phyloP scores from a whole-genome alignment of 2,329 filamentous ascomycete genomes.

The Aspergillus floridensis region DNA sequence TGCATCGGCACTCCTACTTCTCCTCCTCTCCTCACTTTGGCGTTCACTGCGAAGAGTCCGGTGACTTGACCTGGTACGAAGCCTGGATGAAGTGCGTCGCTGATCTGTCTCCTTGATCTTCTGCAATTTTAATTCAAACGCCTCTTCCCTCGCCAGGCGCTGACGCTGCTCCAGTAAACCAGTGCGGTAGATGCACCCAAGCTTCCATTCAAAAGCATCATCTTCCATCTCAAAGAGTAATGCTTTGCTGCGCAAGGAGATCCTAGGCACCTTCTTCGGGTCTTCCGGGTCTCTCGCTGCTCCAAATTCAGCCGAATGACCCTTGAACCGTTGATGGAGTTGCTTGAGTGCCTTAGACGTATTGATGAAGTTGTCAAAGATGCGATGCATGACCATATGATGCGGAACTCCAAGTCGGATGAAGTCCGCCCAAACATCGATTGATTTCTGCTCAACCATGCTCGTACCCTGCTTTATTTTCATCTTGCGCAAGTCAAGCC shows the following conservation, averaged over 20 bases:
- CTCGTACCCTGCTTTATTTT: conserved; percentile 64
- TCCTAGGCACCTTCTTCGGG: conserved; percentile 80
- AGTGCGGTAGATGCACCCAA: conserved; percentile 88
- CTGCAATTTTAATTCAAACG: conserved; percentile 82
- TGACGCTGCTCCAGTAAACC: conserved; percentile 88
- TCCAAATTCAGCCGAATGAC: conserved; percentile 82
- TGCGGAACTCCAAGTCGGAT: conserved; percentile 86
- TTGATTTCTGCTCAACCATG: conserved; percentile 70
- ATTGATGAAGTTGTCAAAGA: conserved; percentile 93
- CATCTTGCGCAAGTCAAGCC: conserved; percentile 76
- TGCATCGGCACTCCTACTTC: conserved; percentile 59
- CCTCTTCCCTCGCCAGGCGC: conserved; percentile 82
- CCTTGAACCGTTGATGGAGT: conserved; percentile 88
- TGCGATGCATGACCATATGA: conserved; percentile 81
- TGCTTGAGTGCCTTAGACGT: conserved; percentile 83
- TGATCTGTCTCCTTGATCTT: conserved; percentile 70
- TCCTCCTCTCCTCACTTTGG: conserved; percentile 37
- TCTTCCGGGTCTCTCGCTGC: conserved; percentile 80
- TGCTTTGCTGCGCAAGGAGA: conserved; percentile 77
- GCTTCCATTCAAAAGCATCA: conserved; percentile 94
- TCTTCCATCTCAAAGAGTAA: conserved; percentile 92
- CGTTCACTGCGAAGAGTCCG: conserved; percentile 43
- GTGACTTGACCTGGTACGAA: conserved; percentile 54
- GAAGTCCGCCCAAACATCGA: conserved; percentile 81
- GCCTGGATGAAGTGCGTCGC: conserved; percentile 49